A percentile compares a stretch with the other conserved stretches of the same genome.
These are phyloP conservation scores for Rhodocollybia butyracea DNA, from an alignment of 768 basidiomycete species.

Conservation along the genomic window DNA sequence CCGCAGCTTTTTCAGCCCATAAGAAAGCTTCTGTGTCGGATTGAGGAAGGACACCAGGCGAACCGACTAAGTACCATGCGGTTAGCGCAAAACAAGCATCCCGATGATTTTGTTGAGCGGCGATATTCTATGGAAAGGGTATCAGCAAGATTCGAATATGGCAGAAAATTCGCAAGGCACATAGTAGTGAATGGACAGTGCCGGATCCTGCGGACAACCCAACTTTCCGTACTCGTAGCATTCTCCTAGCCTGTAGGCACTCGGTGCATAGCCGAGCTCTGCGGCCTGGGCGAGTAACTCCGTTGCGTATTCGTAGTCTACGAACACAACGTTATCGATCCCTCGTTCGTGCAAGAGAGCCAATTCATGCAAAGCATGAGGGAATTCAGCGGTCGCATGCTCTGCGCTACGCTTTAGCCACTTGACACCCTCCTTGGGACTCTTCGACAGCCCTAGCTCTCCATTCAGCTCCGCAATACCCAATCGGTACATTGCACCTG, in stretches of 20 bases:
- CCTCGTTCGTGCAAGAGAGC: slow-evolving; percentile 95
- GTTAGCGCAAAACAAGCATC: slow-evolving; percentile 98
- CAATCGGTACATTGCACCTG: slow-evolving; percentile 94
- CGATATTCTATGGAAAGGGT: slow-evolving; percentile 73
- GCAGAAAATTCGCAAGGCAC: slow-evolving; percentile 46
- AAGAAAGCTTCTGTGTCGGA: slow-evolving; percentile 98
- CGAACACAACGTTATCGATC: slow-evolving; percentile 96
- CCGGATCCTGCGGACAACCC: slow-evolving; percentile 96
- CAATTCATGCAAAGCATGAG: slow-evolving; percentile 93
- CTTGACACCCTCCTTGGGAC: slow-evolving; percentile 95
- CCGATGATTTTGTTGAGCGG: slow-evolving; percentile 94
- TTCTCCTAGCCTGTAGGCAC: slow-evolving; percentile 92
- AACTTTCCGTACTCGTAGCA: slow-evolving; percentile 99
- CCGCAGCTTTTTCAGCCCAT: slow-evolving; percentile 96
- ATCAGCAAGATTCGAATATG: slow-evolving; percentile 8
- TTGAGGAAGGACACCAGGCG: slow-evolving; percentile 94
- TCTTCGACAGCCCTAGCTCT: slow-evolving; percentile 80
- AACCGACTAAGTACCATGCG: slow-evolving; percentile 99
- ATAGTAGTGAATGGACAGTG: slow-evolving; percentile 97
- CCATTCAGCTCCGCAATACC: slow-evolving; percentile 97
- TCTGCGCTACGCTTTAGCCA: slow-evolving; percentile 98
- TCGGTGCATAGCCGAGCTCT: slow-evolving; percentile 94
- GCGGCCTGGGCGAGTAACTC: slow-evolving; percentile 94
- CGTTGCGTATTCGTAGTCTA: slow-evolving; percentile 92
- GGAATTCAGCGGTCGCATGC: slow-evolving; percentile 90